phyloP scores from a whole-genome alignment of 73 alveolate species.

The Uronychia setigera region DNA sequence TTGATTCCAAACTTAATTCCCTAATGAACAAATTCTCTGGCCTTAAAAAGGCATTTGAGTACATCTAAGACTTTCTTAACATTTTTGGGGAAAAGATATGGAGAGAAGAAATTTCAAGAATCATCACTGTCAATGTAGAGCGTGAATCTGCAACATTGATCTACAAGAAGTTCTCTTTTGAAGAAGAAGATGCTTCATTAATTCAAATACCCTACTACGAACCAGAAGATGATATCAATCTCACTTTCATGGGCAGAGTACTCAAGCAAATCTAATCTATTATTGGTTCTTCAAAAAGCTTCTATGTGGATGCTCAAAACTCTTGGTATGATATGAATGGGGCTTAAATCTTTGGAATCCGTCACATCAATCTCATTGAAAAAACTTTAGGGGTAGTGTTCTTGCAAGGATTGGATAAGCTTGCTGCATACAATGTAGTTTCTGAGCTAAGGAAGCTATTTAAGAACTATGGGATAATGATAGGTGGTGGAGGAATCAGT shows the following conservation, averaged over 20 bases:
- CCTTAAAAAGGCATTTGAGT: constrained; percentile 80
- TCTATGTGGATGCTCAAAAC: constrained; percentile 33
- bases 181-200: constrained; percentile 25
- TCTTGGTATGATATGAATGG: constrained; percentile 67
- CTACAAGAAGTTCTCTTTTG: constrained; percentile 46
- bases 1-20: constrained; percentile 60
- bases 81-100: constrained; percentile 90
- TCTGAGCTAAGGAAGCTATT: constrained; percentile 40
- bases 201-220: constrained; percentile 50
- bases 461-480: constrained; percentile 38
- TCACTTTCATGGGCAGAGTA: constrained; percentile 73
- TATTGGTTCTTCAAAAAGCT: constrained; percentile 17
- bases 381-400: constrained; percentile 46
- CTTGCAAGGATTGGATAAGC: constrained; percentile 53
- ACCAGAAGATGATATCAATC: constrained; percentile 37
- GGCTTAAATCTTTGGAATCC: constrained; percentile 52
- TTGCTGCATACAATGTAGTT: constrained; percentile 44
- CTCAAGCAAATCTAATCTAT: constrained; percentile 40
- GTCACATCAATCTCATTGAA: constrained; percentile 43
- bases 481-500: constrained; percentile 65
- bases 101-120: constrained; percentile 82
- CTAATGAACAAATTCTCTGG: constrained; percentile 65
- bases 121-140: constrained; percentile 54
- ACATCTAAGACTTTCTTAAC: constrained; percentile 83
- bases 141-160: constrained; percentile 56